phyloP scores from a whole-genome alignment of 2,329 filamentous ascomycete species.

The Thielaviopsis musarum region DNA sequence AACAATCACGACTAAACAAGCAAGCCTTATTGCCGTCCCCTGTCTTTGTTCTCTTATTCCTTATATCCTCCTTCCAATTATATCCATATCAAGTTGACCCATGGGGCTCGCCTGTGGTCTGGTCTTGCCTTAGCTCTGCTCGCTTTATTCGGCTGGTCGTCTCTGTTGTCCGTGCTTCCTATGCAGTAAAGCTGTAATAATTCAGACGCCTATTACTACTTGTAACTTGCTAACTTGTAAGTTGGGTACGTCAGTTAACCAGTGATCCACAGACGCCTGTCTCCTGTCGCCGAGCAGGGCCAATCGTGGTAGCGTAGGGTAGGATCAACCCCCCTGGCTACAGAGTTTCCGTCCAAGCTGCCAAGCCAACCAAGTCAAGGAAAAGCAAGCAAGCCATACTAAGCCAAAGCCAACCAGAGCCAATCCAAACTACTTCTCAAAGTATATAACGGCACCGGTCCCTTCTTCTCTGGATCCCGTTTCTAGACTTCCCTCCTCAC shows the following conservation, averaged over 20 bases:
- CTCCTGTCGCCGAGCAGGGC: neutral
- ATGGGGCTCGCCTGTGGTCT: neutral
- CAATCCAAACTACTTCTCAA: neutral
- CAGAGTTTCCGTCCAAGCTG: neutral
- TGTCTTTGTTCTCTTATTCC: neutral
- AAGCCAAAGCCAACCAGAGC: neutral
- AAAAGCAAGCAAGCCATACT: neutral
- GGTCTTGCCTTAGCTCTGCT: neutral
- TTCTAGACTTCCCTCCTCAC: neutral
- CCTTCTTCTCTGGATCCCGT: neutral
- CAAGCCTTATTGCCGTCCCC: neutral
- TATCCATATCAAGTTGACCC: neutral
- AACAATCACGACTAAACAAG: neutral
- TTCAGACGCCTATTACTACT: neutral
- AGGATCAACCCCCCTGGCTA: neutral
- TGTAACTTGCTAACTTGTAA: neutral
- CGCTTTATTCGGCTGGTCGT: neutral
- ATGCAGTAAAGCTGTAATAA: neutral
- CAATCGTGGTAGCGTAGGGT: neutral
- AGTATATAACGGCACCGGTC: neutral
- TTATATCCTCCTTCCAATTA: neutral
- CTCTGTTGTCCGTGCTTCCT: neutral
- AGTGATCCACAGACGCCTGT: neutral
- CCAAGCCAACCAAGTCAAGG: neutral
- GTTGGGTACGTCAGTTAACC: neutral